Percentiles rank a stretch among this genome's conserved stretches.
Conservation (phyloP, 805 yeast genomes). For the Zygosaccharomyces kombuchaensis region DNA sequence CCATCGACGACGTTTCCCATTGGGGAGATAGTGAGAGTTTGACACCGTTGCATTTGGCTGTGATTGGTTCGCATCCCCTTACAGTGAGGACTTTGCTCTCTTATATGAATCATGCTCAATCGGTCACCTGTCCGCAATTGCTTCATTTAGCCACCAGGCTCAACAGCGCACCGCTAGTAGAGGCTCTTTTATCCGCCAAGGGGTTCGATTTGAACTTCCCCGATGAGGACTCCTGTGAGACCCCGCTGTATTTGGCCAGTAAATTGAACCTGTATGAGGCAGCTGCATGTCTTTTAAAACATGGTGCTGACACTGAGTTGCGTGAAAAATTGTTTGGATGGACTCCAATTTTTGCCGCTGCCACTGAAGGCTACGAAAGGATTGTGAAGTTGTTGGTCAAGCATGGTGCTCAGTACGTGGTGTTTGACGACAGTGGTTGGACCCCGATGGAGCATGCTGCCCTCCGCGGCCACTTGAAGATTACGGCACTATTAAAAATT, state of each 20-base stretch:
- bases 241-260: constrained; percentile 78
- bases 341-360: constrained; percentile 90
- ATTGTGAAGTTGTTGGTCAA: constrained; percentile 53
- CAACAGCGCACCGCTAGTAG: constrained; percentile 53
- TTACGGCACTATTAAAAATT: constrained; percentile 54
- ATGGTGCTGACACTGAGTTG: constrained; percentile 69
- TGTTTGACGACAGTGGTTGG: constrained; percentile 87
- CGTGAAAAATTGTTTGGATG: constrained; percentile 80
- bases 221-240: constrained; percentile 61
- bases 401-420: constrained; percentile 49
- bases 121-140: constrained; percentile 50
- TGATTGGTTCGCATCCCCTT: constrained; percentile 75
- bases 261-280: constrained; percentile 53
- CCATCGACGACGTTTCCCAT: constrained; percentile 51
- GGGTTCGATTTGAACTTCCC: constrained; percentile 62
- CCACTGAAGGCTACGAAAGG: constrained; percentile 70
- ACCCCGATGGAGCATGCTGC: constrained; percentile 96
- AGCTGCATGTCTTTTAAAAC: constrained; percentile 50
- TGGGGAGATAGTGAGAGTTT: constrained; percentile 75
- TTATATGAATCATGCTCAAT: constrained; percentile 37
- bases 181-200: constrained; percentile 47
- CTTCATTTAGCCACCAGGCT: constrained; percentile 59
- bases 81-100: constrained; percentile 60
- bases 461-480: constrained; percentile 74
- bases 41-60: constrained; percentile 80